Conservation (phyloP, 2,329 filamentous ascomycete genomes). For the Microdochium paspali region DNA sequence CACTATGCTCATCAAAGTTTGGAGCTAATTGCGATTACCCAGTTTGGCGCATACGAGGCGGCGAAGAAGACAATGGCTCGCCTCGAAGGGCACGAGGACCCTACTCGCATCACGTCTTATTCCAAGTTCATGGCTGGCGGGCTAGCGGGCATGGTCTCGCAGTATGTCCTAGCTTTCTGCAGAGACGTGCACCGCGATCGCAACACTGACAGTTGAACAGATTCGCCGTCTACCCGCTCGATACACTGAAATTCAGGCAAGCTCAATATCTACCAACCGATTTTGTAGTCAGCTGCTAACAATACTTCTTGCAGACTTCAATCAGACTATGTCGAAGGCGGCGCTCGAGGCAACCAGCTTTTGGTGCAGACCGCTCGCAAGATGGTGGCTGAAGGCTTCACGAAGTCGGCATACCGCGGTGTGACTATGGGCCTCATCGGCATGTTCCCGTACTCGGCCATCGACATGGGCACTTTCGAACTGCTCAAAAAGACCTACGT, state of each 20-base stretch:
- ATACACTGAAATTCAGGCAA: constrained; percentile 64
- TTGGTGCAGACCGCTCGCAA: constrained; percentile 75
- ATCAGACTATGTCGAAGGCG: constrained; percentile 84
- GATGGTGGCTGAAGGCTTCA: constrained; percentile 71
- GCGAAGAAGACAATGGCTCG: constrained; percentile 80
- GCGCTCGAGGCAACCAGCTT: constrained; percentile 72
- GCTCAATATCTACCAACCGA: constrained; percentile 4
- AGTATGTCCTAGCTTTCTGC: constrained; percentile 41
- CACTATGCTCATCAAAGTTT: not conserved
- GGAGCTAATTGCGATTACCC: not conserved
- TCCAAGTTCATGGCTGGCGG: constrained; percentile 91
- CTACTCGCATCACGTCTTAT: constrained; percentile 66
- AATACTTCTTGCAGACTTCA: constrained; percentile 65
- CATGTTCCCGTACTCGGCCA: constrained; percentile 96
- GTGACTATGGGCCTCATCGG: constrained; percentile 88
- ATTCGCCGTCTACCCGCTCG: constrained; percentile 89
- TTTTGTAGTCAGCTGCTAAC: constrained; percentile 5
- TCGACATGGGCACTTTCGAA: constrained; percentile 94
- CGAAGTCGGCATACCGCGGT: constrained; percentile 78
- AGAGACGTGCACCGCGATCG: constrained; percentile 8
- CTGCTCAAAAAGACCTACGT: constrained; percentile 73
- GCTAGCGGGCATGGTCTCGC: constrained; percentile 85
- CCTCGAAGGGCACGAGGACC: constrained; percentile 80
- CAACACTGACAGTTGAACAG: constrained; percentile 25
- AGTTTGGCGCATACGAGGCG: constrained; percentile 92